Percentiles rank a stretch among this genome's conserved stretches.
Evolutionary conservation across 306 rosid species (phyloP).

Genomic region (Aeschynomene evenia): DNA sequence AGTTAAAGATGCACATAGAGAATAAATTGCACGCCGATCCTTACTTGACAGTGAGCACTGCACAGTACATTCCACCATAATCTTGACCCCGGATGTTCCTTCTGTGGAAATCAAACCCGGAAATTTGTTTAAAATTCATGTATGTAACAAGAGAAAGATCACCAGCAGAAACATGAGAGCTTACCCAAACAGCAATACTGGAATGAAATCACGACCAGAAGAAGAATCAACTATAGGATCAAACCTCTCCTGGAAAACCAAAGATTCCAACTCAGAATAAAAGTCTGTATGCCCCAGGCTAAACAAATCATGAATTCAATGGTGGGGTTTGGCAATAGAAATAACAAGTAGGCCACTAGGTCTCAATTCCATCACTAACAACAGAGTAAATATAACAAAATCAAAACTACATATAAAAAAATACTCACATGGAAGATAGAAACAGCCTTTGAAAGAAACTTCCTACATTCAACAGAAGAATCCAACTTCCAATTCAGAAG

Average conservation of each 20-base stretch:
- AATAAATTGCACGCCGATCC: conserved; percentile 23
- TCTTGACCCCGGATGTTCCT: conserved; percentile 76
- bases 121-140: neutral
- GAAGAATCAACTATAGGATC: conserved; percentile 81
- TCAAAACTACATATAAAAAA: neutral
- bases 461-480: conserved; percentile 49
- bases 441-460: conserved; percentile 71
- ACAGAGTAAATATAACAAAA: neutral
- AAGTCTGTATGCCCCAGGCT: neutral
- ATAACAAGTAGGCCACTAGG: neutral
- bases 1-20: neutral
- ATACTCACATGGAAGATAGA: conserved; percentile 83
- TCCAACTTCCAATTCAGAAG: conserved; percentile 74
- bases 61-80: conserved; percentile 89
- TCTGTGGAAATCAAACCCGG: conserved; percentile 47
- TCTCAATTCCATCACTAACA: neutral
- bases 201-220: conserved; percentile 79
- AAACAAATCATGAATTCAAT: neutral
- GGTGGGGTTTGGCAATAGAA: neutral
- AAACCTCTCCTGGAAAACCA: conserved; percentile 66
- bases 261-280: neutral
- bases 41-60: conserved; percentile 82
- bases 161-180: neutral
- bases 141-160: neutral
- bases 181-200: conserved; percentile 90